These are phyloP conservation scores for Spirogloea muscicola DNA, from an alignment of 139 green algal genomes.

Conservation along the genomic window DNA sequence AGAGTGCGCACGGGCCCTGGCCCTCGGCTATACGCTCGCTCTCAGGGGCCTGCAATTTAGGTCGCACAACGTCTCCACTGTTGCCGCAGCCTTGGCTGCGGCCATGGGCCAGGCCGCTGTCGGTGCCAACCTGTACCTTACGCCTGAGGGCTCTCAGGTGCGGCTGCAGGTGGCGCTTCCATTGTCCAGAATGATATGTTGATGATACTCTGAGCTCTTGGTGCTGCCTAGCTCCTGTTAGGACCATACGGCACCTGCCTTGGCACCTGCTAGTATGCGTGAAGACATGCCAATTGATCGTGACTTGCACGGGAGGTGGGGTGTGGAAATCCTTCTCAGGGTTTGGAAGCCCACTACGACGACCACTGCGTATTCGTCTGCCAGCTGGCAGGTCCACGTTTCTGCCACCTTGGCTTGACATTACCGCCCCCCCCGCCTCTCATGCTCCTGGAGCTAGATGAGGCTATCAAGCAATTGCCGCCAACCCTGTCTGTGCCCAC, in stretches of 20 bases:
- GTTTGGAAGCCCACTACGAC: conserved; percentile 14
- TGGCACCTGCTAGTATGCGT: too few species aligned
- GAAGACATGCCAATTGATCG: too few species aligned
- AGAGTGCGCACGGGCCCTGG: conserved; percentile 7
- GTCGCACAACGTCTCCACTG: neutral
- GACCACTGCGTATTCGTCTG: conserved; percentile 36
- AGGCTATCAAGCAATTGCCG: too few species aligned
- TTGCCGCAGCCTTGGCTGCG: neutral
- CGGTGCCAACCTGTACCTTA: conserved; percentile 32
- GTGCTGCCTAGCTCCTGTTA: too few species aligned
- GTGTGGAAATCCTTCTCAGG: conserved; percentile 1
- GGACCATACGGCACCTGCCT: too few species aligned
- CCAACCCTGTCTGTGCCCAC: too few species aligned
- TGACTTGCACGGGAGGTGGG: too few species aligned
- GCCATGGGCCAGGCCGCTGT: conserved; percentile 11
- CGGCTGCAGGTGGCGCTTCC: too few species aligned
- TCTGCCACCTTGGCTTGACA: neutral
- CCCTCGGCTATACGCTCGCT: conserved; percentile 3
- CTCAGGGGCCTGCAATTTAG: conserved; percentile 13
- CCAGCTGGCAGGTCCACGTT: conserved; percentile 35
- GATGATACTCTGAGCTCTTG: too few species aligned
- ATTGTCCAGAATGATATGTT: too few species aligned
- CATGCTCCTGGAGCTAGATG: too few species aligned
- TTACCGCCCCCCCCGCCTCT: neutral
- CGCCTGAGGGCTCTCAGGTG: neutral